Evolutionary conservation across 306 rosid species (phyloP).

Genomic region (Vigna nakashimae): DNA sequence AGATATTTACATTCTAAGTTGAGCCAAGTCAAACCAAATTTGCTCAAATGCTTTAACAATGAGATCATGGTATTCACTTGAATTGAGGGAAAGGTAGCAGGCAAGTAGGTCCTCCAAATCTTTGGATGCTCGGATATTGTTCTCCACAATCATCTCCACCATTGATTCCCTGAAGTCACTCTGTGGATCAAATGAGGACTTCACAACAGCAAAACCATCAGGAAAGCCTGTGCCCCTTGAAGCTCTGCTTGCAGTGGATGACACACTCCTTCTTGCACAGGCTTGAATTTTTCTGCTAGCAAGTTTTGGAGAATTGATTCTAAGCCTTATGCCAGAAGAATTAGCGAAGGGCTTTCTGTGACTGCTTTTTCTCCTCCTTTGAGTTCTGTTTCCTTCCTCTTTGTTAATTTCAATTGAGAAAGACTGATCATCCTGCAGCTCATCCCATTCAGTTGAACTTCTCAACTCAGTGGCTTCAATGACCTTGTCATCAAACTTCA

Average conservation of each 20-base stretch:
- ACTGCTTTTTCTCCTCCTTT: slow-evolving; percentile 45
- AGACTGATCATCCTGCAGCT: slow-evolving; percentile 43
- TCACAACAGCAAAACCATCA: slow-evolving; percentile 84
- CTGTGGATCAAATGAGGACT: slow-evolving; percentile 80
- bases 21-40: slow-evolving; percentile 84
- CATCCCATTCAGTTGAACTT: slow-evolving; percentile 53
- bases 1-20: slow-evolving; percentile 50
- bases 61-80: slow-evolving; percentile 75
- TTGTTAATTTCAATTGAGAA: slow-evolving; percentile 44
- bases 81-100: slow-evolving; percentile 86
- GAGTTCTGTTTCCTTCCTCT: slow-evolving; percentile 48
- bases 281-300: slow-evolving; percentile 64
- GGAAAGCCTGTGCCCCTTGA: slow-evolving; percentile 56
- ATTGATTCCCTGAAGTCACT: slow-evolving; percentile 86
- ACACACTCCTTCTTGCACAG: slow-evolving; percentile 61
- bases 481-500: slow-evolving; percentile 53
- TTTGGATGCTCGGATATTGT: slow-evolving; percentile 67
- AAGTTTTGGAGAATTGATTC: slow-evolving; percentile 76
- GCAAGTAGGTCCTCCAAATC: slow-evolving; percentile 95
- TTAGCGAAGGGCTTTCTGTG: slow-evolving; percentile 49
- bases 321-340: slow-evolving; percentile 68
- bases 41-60: slow-evolving; percentile 94
- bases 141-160: slow-evolving; percentile 95
- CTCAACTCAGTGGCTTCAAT: slow-evolving; percentile 38
- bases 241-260: slow-evolving; percentile 44